Percentiles rank a stretch among this genome's conserved stretches.
Evolutionary conservation across 495 filamentous ascomycete species (phyloP).

Genomic region (Hypoxylon lienhwacheense): DNA sequence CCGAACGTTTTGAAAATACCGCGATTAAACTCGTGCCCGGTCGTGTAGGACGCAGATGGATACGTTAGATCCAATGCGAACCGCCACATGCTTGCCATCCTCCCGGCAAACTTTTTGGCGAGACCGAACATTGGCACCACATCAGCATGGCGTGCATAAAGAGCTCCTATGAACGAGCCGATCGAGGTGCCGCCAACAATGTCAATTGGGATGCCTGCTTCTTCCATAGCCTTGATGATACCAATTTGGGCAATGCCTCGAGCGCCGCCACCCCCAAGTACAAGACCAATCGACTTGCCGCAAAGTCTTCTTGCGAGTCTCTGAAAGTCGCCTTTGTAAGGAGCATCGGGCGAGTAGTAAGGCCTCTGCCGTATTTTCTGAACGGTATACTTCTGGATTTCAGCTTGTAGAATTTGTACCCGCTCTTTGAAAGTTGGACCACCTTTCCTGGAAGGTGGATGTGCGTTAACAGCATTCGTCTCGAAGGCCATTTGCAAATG

Average conservation of each 20-base stretch:
- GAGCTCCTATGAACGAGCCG: slow-evolving; percentile 92
- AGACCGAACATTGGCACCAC: slow-evolving; percentile 95
- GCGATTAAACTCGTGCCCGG: slow-evolving; percentile 97
- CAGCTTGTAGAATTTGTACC: slow-evolving; percentile 92
- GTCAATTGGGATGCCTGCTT: slow-evolving; percentile 94
- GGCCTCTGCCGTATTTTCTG: slow-evolving; percentile 81
- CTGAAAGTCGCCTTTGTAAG: slow-evolving; percentile 96
- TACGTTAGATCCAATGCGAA: slow-evolving; percentile 96
- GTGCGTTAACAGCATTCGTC: slow-evolving; percentile 72
- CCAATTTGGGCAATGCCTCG: slow-evolving; percentile 89
- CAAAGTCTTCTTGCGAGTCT: slow-evolving; percentile 87
- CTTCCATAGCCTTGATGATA: slow-evolving; percentile 91
- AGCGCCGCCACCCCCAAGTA: slow-evolving; percentile 91
- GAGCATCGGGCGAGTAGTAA: slow-evolving; percentile 85
- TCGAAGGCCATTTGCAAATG: slow-evolving; percentile 96
- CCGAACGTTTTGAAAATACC: slow-evolving; percentile 99
- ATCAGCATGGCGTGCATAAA: slow-evolving; percentile 96
- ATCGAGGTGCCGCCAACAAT: slow-evolving; percentile 96
- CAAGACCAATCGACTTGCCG: slow-evolving; percentile 91
- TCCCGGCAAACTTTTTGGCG: slow-evolving; percentile 93
- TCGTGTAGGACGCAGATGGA: slow-evolving; percentile 92
- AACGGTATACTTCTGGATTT: slow-evolving; percentile 97
- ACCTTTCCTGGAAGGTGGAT: slow-evolving; percentile 74
- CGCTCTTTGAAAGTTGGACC: slow-evolving; percentile 87
- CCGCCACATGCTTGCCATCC: slow-evolving; percentile 97